phyloP scores from a whole-genome alignment of 345 rosid genomes.

The Pelargonium nanum region DNA sequence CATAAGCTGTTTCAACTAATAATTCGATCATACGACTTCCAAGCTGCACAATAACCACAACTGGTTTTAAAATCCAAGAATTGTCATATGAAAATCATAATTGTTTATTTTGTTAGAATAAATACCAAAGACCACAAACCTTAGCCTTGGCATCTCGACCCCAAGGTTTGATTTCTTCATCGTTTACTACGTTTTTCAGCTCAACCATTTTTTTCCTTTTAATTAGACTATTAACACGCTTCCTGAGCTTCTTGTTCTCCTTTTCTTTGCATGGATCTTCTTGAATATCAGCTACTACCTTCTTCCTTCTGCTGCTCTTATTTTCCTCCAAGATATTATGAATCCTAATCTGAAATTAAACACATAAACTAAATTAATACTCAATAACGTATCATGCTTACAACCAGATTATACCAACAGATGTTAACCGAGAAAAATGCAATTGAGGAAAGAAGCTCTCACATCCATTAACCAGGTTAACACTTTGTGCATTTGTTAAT shows the following conservation, averaged over 20 bases:
- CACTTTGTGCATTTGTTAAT: not conserved
- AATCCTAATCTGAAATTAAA: constrained; percentile 54
- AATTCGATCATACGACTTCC: constrained; percentile 81
- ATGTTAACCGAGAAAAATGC: not conserved
- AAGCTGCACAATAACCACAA: constrained; percentile 41
- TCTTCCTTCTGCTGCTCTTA: constrained; percentile 38
- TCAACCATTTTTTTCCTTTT: constrained; percentile 53
- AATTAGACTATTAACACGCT: constrained; percentile 65
- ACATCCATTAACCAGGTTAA: not conserved
- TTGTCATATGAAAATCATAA: not conserved
- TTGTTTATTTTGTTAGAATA: not conserved
- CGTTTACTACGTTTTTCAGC: constrained; percentile 59
- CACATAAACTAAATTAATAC: constrained; percentile 4
- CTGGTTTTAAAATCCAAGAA: not conserved
- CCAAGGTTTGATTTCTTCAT: constrained; percentile 71
- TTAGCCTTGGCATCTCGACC: constrained; percentile 76
- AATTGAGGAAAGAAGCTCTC: not conserved
- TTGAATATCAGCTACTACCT: constrained; percentile 29
- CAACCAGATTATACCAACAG: not conserved
- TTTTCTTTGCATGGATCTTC: constrained; percentile 22
- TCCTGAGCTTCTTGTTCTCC: constrained; percentile 59
- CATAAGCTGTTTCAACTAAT: constrained; percentile 69
- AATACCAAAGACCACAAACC: constrained; percentile 35
- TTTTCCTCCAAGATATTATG: constrained; percentile 69
- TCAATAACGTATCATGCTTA: not conserved